Percentiles rank a stretch among this genome's conserved stretches.
Conservation (phyloP, 345 rosid genomes). For the Chamaenerion angustifolium region DNA sequence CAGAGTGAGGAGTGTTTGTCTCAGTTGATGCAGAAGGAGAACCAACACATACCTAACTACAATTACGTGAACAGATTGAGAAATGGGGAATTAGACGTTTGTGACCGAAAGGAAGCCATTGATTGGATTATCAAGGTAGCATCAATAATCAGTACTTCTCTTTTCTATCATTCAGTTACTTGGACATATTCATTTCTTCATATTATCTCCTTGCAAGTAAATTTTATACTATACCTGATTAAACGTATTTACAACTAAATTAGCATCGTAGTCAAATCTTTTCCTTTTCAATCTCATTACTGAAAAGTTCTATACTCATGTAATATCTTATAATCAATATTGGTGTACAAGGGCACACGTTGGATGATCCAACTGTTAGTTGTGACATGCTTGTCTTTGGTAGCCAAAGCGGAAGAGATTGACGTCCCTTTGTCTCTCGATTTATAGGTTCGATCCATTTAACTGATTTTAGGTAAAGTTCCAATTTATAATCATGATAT, state of each 20-base stretch:
- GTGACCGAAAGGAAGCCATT: constrained; percentile 35
- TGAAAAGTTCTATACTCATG: not conserved
- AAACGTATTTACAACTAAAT: no score
- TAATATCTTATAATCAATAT: not conserved
- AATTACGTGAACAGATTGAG: constrained; percentile 43
- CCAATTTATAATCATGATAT: no score
- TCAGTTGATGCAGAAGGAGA: constrained; percentile 43
- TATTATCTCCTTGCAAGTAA: constrained; percentile 51
- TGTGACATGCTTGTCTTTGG: constrained; percentile 64
- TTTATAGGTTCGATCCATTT: constrained; percentile 35
- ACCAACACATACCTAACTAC: constrained; percentile 30
- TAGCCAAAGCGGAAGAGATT: constrained; percentile 68
- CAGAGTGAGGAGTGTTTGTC: constrained; percentile 45
- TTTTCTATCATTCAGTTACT: constrained; percentile 30
- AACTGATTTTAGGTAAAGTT: not conserved
- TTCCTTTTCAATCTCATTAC: not conserved
- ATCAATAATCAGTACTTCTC: not conserved
- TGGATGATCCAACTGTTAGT: constrained; percentile 61
- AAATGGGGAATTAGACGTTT: constrained; percentile 39
- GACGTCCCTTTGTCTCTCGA: constrained; percentile 46
- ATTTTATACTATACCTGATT: not conserved
- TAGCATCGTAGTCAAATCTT: no score
- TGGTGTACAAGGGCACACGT: constrained; percentile 40
- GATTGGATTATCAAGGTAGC: constrained; percentile 59
- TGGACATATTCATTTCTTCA: constrained; percentile 65